Conservation (phyloP, 768 basidiomycete species). For the Naganishia onofrii region DNA sequence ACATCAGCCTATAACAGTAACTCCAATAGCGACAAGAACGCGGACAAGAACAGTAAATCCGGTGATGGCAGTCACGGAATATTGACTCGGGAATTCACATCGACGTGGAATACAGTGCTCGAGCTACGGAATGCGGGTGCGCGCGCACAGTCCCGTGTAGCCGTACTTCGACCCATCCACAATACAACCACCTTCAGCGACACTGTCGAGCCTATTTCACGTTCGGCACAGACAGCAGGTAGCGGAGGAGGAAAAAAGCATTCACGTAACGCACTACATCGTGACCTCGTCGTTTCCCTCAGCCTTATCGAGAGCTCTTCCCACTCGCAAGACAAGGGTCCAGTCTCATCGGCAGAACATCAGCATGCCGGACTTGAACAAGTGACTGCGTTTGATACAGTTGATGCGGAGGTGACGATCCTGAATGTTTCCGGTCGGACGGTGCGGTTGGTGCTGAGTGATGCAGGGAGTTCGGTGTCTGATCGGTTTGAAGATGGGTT, state of each 20-base stretch:
- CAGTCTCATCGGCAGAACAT: neutral
- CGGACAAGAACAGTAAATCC: too few species aligned
- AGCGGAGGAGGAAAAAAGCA: constrained; percentile 1
- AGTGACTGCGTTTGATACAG: constrained; percentile 8
- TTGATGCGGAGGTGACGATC: constrained; percentile 26
- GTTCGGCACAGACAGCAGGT: neutral
- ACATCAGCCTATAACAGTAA: constrained; percentile 1
- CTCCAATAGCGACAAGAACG: too few species aligned
- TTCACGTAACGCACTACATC: constrained; percentile 18
- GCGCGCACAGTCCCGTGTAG: neutral
- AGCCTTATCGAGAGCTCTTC: constrained; percentile 13
- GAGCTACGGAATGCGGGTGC: constrained; percentile 19
- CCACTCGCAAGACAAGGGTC: too few species aligned
- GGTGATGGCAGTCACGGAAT: neutral
- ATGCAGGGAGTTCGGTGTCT: neutral
- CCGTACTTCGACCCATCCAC: constrained; percentile 3
- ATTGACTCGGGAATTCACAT: constrained; percentile 16
- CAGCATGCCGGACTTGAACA: neutral
- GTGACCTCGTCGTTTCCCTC: constrained; percentile 28
- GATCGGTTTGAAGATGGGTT: neutral
- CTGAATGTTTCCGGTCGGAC: constrained; percentile 26
- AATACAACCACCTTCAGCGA: neutral
- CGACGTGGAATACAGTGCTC: constrained; percentile 30
- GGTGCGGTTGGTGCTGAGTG: constrained; percentile 26
- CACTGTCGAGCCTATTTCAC: neutral